Evolutionary conservation across 306 rosid species (phyloP), one percentile per base, ranked within the genome.

Genomic region (Rosa rugosa): DNA sequence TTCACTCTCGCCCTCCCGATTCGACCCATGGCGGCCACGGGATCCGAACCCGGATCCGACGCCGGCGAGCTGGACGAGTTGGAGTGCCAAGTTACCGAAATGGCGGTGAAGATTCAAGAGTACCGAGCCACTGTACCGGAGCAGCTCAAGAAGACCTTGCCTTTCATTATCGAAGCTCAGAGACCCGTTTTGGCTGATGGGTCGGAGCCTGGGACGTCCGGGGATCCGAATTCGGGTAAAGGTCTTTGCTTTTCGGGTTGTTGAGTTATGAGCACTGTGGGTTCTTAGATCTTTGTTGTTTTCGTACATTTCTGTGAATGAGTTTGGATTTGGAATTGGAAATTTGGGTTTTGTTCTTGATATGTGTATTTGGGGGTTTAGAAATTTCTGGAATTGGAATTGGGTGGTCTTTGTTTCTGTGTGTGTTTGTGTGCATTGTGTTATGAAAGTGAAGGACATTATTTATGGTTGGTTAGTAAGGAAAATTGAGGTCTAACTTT

Each of bases 121-220:
- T 83, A 79, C 84, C 86, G 99, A 38, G n/a, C 84, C 27, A 84
- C 85, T 78, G 79, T 95, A 6, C 89, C 91, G n/a, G 89, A 87
- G 45, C 92, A 89, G 80, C 84, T 95, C 72, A 90, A 85, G 79
- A 73, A 80, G 81, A 79, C 89, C 0, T 82, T 90, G 27, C 62
- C 85, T 34, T 88, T 94, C 0, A 73, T 87, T 71, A 89, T 91
- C 53, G 78, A 79, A 8, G 75, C 88, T 6, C 92, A 89, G 62
- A 80, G 91, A 78, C 97, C 97, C 71, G 63, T 63, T 69, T 71
- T 80, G 0, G 68, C 45, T 0, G 72, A 69, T 6, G 77, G 66
- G 4, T 84, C 81, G 67, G 86, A 79, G n/a, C 78, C 82, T 18
- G 82, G 79, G 31, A 77, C 75, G 0, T 81, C 79, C 22, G 77